Conservation (phyloP, 1,284 basidiomycete species). For the Moesziomyces sp. region DNA sequence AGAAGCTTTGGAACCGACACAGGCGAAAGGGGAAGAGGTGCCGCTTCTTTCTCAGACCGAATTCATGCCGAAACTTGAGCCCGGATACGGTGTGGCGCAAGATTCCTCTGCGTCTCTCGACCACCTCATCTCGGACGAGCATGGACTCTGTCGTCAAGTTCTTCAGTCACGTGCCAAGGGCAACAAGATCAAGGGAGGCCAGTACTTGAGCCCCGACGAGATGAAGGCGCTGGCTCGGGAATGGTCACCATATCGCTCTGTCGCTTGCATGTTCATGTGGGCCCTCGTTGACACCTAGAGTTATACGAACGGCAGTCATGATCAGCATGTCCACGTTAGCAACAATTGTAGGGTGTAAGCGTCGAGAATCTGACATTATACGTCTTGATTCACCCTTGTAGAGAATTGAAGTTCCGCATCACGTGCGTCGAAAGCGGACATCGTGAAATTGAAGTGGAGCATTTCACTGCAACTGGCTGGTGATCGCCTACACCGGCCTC, state of each 20-base stretch:
- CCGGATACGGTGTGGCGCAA: constrained; percentile 7
- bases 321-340: too few relatives aligned
- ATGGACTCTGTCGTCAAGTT: constrained; percentile 31
- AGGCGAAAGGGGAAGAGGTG: constrained; percentile 23
- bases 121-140: constrained; percentile 33
- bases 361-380: constrained; percentile 11
- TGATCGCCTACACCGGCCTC: constrained; percentile 35
- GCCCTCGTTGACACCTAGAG: constrained; percentile 46
- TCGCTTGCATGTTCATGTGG: constrained; percentile 64
- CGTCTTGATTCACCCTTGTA: not conserved
- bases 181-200: constrained; percentile 62
- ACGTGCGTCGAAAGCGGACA: constrained; percentile 17
- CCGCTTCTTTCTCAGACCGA: constrained; percentile 33
- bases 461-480: constrained; percentile 11
- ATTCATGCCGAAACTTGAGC: constrained; percentile 33
- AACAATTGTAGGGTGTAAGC: too few relatives aligned
- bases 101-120: constrained; percentile 9
- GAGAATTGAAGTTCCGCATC: constrained; percentile 9
- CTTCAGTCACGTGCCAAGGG: constrained; percentile 54
- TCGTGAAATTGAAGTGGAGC: constrained; percentile 1
- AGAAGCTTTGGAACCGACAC: constrained; percentile 25
- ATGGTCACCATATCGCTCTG: constrained; percentile 62
- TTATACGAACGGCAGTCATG: not conserved
- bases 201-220: constrained; percentile 62
- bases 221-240: constrained; percentile 58